Evolutionary conservation across 2,329 filamentous ascomycete genomes (phyloP).

Genomic region (Sclerotinia sclerotiorum): DNA sequence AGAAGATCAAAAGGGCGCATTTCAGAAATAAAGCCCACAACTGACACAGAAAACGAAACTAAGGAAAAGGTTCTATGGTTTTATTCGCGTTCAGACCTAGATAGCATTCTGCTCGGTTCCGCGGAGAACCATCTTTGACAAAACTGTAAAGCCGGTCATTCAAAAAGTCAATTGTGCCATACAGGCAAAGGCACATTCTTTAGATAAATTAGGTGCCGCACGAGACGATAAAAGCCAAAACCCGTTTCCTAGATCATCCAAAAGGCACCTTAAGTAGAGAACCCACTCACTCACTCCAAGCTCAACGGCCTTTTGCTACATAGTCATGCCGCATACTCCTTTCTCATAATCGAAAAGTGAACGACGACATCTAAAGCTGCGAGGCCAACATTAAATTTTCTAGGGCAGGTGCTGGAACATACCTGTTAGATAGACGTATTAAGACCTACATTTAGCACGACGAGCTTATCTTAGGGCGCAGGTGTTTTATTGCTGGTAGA

Average conservation of each 20-base stretch:
- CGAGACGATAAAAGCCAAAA: too few species aligned
- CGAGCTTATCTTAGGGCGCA: neutral
- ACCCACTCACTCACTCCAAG: neutral
- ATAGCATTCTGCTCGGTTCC: neutral
- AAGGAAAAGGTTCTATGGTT: neutral
- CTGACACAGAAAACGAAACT: too few species aligned
- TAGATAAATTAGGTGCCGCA: too few species aligned
- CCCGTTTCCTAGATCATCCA: too few species aligned
- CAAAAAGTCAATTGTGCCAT: too few species aligned
- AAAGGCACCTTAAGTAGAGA: too few species aligned
- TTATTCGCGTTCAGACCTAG: neutral
- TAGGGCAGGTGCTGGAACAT: neutral
- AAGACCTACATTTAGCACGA: neutral
- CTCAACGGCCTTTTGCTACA: too few species aligned
- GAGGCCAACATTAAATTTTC: neutral
- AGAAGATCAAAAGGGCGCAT: neutral
- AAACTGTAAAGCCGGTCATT: neutral
- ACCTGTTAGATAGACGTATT: neutral
- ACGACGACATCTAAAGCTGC: neutral
- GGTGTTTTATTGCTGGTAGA: neutral
- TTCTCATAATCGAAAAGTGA: too few species aligned
- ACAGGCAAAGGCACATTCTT: too few species aligned
- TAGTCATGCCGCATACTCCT: too few species aligned
- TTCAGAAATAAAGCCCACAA: too few species aligned
- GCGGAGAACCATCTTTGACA: neutral